phyloP scores from a whole-genome alignment of 345 rosid genomes.

The Gossypium thurberi region DNA sequence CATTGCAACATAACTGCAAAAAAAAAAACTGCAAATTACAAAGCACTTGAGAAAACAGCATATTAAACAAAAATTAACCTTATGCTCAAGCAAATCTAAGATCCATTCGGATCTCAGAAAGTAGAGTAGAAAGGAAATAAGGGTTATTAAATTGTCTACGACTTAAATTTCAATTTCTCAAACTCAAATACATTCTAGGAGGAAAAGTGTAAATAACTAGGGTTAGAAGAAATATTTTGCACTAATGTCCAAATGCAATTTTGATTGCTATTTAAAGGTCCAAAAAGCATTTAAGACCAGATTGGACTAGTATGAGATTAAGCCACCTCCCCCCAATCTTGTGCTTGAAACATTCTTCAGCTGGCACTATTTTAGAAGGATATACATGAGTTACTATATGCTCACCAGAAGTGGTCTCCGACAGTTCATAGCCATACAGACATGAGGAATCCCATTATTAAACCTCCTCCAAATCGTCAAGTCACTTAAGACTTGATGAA shows the following conservation, averaged over 20 bases:
- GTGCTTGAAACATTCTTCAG: background rate
- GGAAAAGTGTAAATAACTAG: background rate
- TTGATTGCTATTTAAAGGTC: background rate
- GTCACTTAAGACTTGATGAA: background rate
- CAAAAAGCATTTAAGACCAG: background rate
- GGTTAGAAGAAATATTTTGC: background rate
- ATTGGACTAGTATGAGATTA: background rate
- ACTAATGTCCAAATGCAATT: background rate
- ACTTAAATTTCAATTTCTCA: background rate
- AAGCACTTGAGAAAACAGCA: background rate
- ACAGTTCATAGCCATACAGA: background rate
- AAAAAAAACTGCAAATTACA: background rate
- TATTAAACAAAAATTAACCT: background rate
- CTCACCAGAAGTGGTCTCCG: background rate
- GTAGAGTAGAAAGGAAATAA: background rate
- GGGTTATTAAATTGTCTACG: background rate
- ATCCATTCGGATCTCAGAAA: constrained; percentile 1
- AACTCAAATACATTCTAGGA: background rate
- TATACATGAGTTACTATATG: background rate
- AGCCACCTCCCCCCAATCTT: background rate
- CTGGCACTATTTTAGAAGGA: background rate
- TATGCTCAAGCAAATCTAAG: background rate
- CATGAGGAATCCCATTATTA: background rate
- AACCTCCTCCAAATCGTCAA: background rate
- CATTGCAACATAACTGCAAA: background rate